phyloP scores from a whole-genome alignment of 2,329 filamentous ascomycete genomes.

The Colletotrichum tabaci region DNA sequence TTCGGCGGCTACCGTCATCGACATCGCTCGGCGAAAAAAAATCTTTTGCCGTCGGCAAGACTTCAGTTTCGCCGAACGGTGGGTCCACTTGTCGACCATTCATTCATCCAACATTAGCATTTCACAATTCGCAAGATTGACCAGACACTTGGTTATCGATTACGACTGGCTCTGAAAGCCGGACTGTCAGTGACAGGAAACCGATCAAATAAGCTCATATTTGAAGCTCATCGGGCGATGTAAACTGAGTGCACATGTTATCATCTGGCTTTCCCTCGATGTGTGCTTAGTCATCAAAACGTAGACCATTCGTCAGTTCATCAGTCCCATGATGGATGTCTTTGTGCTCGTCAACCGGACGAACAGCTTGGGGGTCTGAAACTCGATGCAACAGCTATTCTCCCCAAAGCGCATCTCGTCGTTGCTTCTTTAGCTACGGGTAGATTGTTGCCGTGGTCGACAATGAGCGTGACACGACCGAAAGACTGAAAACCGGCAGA shows the following conservation, averaged over 20 bases:
- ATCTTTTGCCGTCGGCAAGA: slow-evolving; percentile 33
- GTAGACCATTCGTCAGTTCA: neutral
- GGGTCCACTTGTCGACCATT: neutral
- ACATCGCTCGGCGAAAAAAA: slow-evolving; percentile 20
- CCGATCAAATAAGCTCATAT: neutral
- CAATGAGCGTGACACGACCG: neutral
- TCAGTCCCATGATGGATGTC: neutral
- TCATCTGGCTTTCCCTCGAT: neutral
- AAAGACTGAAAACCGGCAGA: neutral
- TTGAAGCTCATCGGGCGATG: neutral
- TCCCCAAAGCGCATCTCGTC: no score
- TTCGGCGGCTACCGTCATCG: slow-evolving; percentile 12
- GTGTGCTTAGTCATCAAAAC: slow-evolving; percentile 16
- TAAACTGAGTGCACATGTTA: neutral
- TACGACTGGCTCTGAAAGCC: neutral
- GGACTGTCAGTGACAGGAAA: neutral
- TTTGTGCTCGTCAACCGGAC: neutral
- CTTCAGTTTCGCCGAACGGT: neutral
- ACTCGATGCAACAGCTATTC: neutral
- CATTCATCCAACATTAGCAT: neutral
- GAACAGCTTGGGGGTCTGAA: neutral
- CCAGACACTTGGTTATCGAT: neutral
- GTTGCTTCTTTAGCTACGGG: neutral
- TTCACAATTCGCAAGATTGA: no score
- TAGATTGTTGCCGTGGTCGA: neutral